A percentile compares a stretch with the other conserved stretches of the same genome.
Conservation (phyloP, 2,329 filamentous ascomycete genomes). For the Calonectria pseudoturangicola region DNA sequence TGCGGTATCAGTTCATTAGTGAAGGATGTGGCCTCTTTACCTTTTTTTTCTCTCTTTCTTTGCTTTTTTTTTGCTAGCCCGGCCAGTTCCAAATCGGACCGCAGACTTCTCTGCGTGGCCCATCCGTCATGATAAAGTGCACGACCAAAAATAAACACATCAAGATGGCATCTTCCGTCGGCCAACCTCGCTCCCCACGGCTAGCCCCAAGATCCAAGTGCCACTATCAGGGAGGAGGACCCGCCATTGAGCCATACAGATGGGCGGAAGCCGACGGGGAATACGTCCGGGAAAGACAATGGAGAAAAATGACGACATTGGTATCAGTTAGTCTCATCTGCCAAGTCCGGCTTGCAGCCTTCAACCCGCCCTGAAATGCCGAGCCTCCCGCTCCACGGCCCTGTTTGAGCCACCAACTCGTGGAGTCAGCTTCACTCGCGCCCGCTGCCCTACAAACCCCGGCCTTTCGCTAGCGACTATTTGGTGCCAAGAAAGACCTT, state of each 20-base stretch:
- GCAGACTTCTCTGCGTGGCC: neutral
- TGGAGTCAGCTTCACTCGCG: conserved; percentile 11
- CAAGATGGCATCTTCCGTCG: conserved; percentile 25
- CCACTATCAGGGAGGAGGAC: neutral
- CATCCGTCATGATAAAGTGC: conserved; percentile 15
- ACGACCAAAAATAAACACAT: conserved; percentile 1
- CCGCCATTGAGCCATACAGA: conserved; percentile 28
- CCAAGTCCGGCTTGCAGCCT: conserved; percentile 26
- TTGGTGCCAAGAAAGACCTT: neutral
- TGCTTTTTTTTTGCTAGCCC: neutral
- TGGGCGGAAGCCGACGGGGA: conserved; percentile 1
- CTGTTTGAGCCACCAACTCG: conserved; percentile 18
- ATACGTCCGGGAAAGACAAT: neutral
- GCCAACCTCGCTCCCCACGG: conserved; percentile 1
- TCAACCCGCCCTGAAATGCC: conserved; percentile 26
- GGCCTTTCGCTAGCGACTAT: neutral
- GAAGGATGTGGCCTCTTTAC: neutral
- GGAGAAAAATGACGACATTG: conserved; percentile 32
- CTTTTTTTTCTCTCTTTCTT: neutral
- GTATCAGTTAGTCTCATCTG: neutral
- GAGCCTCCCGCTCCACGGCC: conserved; percentile 28
- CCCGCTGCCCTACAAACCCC: conserved; percentile 7
- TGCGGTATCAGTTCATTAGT: conserved; percentile 1
- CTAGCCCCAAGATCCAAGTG: conserved; percentile 14
- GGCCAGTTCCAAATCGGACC: conserved; percentile 1